Conservation (phyloP, 202 grass and related monocot genomes). For the Hordeum pubiflorum region DNA sequence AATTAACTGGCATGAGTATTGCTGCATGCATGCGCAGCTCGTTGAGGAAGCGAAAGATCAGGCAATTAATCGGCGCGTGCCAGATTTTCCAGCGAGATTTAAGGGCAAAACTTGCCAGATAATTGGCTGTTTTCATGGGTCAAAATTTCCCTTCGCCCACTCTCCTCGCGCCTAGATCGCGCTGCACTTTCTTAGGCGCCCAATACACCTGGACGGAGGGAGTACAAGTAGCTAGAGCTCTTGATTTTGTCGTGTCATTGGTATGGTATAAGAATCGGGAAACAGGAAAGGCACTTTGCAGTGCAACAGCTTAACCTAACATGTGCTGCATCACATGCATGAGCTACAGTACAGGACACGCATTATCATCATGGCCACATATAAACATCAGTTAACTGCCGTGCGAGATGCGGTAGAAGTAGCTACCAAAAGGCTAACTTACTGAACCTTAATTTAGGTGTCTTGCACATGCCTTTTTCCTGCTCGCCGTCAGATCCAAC, state of each 20-base stretch:
- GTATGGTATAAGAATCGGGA: not conserved
- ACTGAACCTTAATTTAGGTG: slow-evolving; percentile 1
- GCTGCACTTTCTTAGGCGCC: too few species aligned
- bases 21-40: too few species aligned
- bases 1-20: too few species aligned
- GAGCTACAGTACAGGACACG: not conserved
- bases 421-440: not conserved
- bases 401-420: not conserved
- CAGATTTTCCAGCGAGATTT: too few species aligned
- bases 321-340: slow-evolving; percentile 23
- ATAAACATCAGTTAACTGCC: not conserved
- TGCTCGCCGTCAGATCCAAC: slow-evolving; percentile 14
- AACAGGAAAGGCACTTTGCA: slow-evolving; percentile 22
- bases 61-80: too few species aligned
- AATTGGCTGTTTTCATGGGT: too few species aligned
- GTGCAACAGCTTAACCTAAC: slow-evolving; percentile 43
- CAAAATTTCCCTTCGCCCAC: too few species aligned
- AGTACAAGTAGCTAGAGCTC: not conserved
- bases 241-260: not conserved
- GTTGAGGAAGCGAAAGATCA: too few species aligned
- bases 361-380: not conserved
- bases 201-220: too few species aligned
- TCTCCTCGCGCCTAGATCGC: too few species aligned
- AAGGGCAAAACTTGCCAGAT: too few species aligned
- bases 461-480: not conserved